Percentiles rank a stretch among this genome's conserved stretches.
Evolutionary conservation across 441 rosid genomes (phyloP).

Genomic region (Biscutella laevigata): DNA sequence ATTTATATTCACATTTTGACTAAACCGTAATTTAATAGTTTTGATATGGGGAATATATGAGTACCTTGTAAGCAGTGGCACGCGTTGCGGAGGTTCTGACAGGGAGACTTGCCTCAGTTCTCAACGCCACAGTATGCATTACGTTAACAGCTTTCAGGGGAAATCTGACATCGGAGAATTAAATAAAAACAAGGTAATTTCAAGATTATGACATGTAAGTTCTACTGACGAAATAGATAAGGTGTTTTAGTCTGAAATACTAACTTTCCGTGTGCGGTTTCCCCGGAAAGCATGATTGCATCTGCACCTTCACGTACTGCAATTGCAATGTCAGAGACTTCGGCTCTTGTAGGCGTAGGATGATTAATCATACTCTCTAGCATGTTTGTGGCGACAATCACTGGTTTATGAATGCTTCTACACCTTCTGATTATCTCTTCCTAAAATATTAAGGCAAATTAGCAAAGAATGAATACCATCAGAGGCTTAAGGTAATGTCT

Average conservation of each 20-base stretch:
- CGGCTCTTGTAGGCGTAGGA: constrained; percentile 99
- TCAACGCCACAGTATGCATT: constrained; percentile 83
- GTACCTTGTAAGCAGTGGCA: constrained; percentile 50
- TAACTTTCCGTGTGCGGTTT: constrained; percentile 96
- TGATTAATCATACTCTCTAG: constrained; percentile 95
- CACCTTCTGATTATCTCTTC: constrained; percentile 89
- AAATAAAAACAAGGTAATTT: neutral
- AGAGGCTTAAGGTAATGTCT: neutral
- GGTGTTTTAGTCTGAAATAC: neutral
- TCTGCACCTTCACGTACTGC: constrained; percentile 96
- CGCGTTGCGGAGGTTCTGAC: constrained; percentile 48
- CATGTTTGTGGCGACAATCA: constrained; percentile 96
- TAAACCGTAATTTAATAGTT: neutral
- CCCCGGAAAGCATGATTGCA: constrained; percentile 97
- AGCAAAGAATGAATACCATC: neutral
- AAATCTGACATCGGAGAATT: constrained; percentile 34
- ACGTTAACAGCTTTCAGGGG: constrained; percentile 91
- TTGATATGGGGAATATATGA: neutral
- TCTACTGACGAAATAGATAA: neutral
- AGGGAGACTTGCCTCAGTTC: constrained; percentile 79
- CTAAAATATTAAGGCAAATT: constrained; percentile 31
- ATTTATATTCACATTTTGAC: neutral
- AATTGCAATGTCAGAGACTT: constrained; percentile 93
- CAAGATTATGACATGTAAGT: neutral
- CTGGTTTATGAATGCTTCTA: constrained; percentile 75